These are phyloP conservation scores for Tetrapisispora iriomotensis DNA, from an alignment of 805 yeast species.

Conservation along the genomic window DNA sequence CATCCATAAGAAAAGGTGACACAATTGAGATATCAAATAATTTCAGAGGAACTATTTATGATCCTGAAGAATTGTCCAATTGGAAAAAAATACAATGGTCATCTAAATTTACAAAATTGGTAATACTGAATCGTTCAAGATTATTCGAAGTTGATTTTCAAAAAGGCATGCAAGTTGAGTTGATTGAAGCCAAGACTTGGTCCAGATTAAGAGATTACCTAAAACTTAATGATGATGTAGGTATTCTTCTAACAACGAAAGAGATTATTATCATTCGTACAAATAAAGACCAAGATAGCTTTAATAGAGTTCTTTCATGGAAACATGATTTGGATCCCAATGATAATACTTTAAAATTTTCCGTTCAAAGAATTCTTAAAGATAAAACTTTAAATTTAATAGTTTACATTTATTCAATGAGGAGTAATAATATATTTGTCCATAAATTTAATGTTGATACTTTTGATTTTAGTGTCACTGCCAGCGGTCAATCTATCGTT, in stretches of 20 bases:
- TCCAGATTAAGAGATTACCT: conserved; percentile 39
- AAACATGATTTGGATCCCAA: conserved; percentile 50
- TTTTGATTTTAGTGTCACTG: conserved; percentile 7
- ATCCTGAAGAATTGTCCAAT: conserved; percentile 43
- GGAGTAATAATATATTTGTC: conserved; percentile 11
- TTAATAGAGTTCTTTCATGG: conserved; percentile 56
- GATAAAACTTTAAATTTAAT: conserved; percentile 6
- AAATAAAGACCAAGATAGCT: conserved; percentile 19
- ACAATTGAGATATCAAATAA: conserved; percentile 5
- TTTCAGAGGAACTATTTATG: conserved; percentile 28
- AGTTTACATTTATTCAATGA: conserved; percentile 14
- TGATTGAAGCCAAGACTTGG: conserved; percentile 46
- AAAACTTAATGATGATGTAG: conserved; percentile 28
- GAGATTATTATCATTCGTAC: conserved; percentile 49
- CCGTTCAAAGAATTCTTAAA: conserved; percentile 19
- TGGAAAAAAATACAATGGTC: conserved; percentile 48
- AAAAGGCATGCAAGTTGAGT: conserved; percentile 24
- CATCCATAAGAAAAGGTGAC: not conserved
- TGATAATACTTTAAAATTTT: conserved; percentile 45
- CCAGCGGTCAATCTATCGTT: conserved; percentile 11
- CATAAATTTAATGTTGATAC: conserved; percentile 13
- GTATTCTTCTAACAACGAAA: conserved; percentile 53
- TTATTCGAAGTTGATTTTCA: conserved; percentile 29
- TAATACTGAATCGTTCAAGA: conserved; percentile 37
- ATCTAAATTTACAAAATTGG: conserved; percentile 19